Base-by-base conservation (phyloP, 202 grass and related monocot genomes). In the Miscanthus sacchariflorus region DNA sequence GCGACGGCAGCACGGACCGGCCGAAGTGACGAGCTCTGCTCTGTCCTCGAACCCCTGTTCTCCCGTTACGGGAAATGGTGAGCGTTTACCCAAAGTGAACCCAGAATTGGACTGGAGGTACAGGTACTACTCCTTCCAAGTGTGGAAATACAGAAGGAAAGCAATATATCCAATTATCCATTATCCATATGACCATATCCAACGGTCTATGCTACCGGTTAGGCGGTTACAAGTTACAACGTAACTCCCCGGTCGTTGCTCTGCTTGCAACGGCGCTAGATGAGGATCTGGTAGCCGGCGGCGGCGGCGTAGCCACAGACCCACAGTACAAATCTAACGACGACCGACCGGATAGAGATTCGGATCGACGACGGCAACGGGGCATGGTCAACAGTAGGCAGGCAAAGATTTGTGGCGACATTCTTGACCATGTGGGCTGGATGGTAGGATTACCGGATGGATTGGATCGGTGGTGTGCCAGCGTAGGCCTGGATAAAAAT, bases 361-460 rank as follows among this genome's bases (percentile, higher is more conserved):
- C n/a, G 59, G n/a, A 64, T 64, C 59, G 4, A 64, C 59, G n/a
- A 25, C n/a, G 59, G 23, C 46, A 80, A 42, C 9, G 12, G 67
- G 13, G 52, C 76, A 76, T 61, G 76, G 84, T 6, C 23, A 79
- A 35, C 54, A 68, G 9, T 58, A 67, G 38, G 7, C 13, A 14
- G 38, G 30, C 28, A 81, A 18, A 2, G 70, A 25, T 64, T 64
- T 69, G 45, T 9, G 11, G 35, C 33, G 1, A 25, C 38, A 48
- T n/a, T 69, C 18, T 75, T 83, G 59, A 27, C 36, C 81, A 69
- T 65, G 63, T 74, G 71, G 71, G 12, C 7, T 25, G 50, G n/a
- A 19, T 45, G 27, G 28, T 59, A 69, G 56, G 80, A 87, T 82
- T 74, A 64, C 43, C 12, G 4, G 40, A 30, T 68, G 77, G 77